Evolutionary conservation across 768 basidiomycete species (phyloP), one percentile per base, ranked within the genome.

Genomic region (Lepiota subincarnata): DNA sequence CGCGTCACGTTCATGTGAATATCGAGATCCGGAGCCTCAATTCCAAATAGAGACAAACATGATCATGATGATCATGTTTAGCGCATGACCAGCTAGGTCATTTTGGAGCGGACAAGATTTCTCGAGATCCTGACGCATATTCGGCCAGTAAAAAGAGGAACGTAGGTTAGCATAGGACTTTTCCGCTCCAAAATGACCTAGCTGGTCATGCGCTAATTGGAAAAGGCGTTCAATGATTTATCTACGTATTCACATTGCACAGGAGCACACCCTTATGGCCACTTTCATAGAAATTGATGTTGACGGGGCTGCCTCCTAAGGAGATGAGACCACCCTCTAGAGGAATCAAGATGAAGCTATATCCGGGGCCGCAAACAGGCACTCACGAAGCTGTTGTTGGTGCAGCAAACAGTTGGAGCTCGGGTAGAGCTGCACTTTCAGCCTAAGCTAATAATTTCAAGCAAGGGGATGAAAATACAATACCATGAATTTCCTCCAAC

Each of bases 321-420:
- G 53, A 53, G 36, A 62, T 22, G 55, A 61, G 39, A 19, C 60
- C 60, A 13, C 50, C 45, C 53, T 55, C 20, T 19, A 11, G 19
- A 16, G n/a, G 18, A 38, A 19, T 16, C 37, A 11, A 37, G 19
- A 6, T 40, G 18, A 16, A 8, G 18, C 40, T 14, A n/a, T 11
- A 12, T 8, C 28, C 31, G 8, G 34, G 31, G 55, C 47, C 18
- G 48, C 14, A 26, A 19, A 6, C 2, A 10, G 39, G 6, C 22
- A 37, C 67, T 53, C 42, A 68, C 69, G 44, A 59, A 63, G 34
- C 2, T 42, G 48, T 63, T 63, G 19, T 41, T 55, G 13, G 44
- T 58, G 67, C 70, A 71, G 60, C 70, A 71, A 37, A 64, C 61
- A 12, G 66, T n/a, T n/a, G n/a, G n/a, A n/a, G n/a, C 53, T 43